Conservation (phyloP, 305 asterid species). For the Rubia tinctorum region DNA sequence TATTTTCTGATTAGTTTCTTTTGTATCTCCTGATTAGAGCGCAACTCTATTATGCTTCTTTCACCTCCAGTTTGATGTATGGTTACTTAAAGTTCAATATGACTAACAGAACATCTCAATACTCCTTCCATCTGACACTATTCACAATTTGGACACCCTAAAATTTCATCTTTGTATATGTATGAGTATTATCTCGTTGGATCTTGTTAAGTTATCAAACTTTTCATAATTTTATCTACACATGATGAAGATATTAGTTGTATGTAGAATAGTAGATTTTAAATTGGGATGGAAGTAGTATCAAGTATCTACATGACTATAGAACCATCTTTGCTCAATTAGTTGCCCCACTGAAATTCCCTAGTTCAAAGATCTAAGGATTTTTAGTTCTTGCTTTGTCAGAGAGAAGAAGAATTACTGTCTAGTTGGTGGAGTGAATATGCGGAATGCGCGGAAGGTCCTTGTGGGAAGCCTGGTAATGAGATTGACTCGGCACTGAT, state of each 20-base stretch:
- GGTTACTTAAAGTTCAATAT: not conserved
- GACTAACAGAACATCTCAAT: not conserved
- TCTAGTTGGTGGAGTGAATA: conserved; percentile 96
- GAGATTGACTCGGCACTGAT: conserved; percentile 20
- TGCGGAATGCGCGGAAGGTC: conserved; percentile 98
- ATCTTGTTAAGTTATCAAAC: not conserved
- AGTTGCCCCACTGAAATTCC: not conserved
- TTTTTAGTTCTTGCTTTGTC: conserved; percentile 25
- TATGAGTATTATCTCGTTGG: not conserved
- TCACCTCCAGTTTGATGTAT: not conserved
- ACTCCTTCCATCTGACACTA: not conserved
- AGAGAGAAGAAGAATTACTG: conserved; percentile 93
- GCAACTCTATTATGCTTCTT: conserved; percentile 35
- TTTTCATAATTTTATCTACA: not conserved
- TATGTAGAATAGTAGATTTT: not conserved
- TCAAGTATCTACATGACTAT: not conserved
- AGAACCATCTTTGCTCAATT: not conserved
- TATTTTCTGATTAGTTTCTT: not conserved
- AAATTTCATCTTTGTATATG: not conserved
- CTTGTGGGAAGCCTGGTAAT: conserved; percentile 44
- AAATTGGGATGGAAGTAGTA: not conserved
- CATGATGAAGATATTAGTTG: not conserved
- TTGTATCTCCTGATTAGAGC: not conserved
- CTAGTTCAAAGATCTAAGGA: conserved; percentile 22
- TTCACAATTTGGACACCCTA: not conserved